Conservation (phyloP, 1,284 basidiomycete species). For the Cryptococcus sp. region DNA sequence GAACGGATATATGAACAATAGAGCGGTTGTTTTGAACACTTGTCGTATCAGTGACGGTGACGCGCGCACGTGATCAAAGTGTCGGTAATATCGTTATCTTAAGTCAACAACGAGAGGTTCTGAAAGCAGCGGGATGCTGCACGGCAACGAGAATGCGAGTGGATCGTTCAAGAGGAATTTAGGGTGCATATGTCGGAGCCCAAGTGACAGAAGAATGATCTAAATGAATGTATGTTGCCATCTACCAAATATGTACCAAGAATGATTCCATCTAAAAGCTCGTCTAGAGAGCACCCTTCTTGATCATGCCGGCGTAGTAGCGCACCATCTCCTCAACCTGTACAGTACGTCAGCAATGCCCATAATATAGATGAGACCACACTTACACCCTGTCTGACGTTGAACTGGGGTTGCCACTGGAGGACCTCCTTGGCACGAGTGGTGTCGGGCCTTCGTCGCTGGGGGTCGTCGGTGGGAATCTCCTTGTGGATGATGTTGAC, state of each 20-base stretch:
- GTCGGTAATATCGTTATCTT: too few relatives aligned
- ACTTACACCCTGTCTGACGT: constrained; percentile 47
- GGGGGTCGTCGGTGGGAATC: constrained; percentile 90
- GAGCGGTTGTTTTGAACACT: too few relatives aligned
- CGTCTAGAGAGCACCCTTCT: constrained; percentile 29
- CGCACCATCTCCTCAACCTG: constrained; percentile 29
- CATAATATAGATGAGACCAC: not conserved
- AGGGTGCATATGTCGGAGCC: not conserved
- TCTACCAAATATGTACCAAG: too few relatives aligned
- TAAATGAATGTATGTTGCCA: constrained; percentile 14
- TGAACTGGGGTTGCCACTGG: constrained; percentile 86
- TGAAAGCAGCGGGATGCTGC: too few relatives aligned
- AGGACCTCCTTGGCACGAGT: constrained; percentile 82
- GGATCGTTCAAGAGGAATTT: not conserved
- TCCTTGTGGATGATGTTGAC: constrained; percentile 79
- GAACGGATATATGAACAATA: too few relatives aligned
- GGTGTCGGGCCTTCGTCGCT: constrained; percentile 89
- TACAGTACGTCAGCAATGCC: not conserved
- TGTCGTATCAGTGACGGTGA: too few relatives aligned
- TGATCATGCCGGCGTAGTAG: constrained; percentile 32
- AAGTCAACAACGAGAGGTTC: too few relatives aligned
- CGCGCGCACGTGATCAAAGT: too few relatives aligned
- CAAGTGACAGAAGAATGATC: constrained; percentile 4
- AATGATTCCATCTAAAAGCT: not conserved
- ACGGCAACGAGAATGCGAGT: too few relatives aligned